A percentile compares a stretch with the other conserved stretches of the same genome.
phyloP scores from a whole-genome alignment of 225 moss, liverwort and hornwort genomes.

The Pseudoscleropodium purum region DNA sequence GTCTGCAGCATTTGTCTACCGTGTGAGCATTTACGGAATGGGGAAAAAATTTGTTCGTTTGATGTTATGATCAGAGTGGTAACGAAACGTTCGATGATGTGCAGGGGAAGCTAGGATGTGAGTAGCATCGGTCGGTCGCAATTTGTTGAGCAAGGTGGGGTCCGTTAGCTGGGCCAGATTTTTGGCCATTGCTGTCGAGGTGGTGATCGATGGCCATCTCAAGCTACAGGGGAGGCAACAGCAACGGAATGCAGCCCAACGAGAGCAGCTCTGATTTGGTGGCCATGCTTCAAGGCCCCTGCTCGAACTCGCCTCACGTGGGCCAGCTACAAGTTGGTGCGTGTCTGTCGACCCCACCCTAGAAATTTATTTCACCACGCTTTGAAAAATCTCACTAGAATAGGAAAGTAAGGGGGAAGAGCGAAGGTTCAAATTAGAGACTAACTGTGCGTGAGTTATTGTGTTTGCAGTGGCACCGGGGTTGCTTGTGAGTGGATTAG shows the following conservation, averaged over 20 bases:
- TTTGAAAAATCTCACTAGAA: neutral
- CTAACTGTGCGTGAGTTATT: neutral
- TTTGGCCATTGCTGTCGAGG: neutral
- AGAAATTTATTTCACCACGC: neutral
- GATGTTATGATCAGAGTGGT: neutral
- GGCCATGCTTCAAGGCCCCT: slow-evolving; percentile 55
- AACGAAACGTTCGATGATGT: neutral
- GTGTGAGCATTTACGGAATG: neutral
- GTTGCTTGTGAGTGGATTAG: slow-evolving; percentile 16
- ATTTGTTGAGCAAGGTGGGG: neutral
- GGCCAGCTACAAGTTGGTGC: slow-evolving; percentile 49
- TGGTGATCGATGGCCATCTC: slow-evolving; percentile 2
- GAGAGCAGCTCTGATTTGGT: slow-evolving; percentile 68
- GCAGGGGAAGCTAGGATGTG: neutral
- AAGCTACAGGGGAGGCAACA: neutral
- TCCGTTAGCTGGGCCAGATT: neutral
- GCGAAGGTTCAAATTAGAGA: neutral
- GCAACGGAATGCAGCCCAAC: slow-evolving; percentile 57
- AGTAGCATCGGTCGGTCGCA: neutral
- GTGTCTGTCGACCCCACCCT: slow-evolving; percentile 28
- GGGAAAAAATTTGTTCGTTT: neutral
- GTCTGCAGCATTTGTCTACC: neutral
- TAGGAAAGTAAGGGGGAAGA: neutral
- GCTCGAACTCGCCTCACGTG: slow-evolving; percentile 18
- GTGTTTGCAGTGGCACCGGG: slow-evolving; percentile 4